Conservation (phyloP, 208 protist genomes). For the Trichomonas vaginalis region DNA sequence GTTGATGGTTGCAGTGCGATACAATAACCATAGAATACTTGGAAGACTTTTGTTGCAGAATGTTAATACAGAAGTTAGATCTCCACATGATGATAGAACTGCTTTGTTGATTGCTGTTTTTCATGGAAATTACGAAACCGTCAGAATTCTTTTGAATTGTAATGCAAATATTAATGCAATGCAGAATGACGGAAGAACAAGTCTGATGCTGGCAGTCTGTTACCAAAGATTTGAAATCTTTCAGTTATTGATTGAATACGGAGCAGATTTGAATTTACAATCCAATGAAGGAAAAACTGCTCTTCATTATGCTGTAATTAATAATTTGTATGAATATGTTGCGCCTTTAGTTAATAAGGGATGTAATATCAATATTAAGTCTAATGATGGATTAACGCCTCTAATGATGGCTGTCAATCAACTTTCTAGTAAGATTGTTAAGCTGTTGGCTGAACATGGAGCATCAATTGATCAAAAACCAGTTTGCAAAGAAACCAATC, state of each 20-base stretch:
- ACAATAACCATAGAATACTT: background rate
- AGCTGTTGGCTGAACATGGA: background rate
- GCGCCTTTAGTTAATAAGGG: background rate
- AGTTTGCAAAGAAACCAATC: background rate
- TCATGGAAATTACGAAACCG: background rate
- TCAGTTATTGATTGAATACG: background rate
- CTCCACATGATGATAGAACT: background rate
- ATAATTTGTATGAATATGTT: background rate
- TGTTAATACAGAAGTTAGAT: background rate
- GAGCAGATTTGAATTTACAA: background rate
- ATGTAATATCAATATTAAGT: background rate
- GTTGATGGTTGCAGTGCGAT: background rate
- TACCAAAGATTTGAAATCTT: background rate
- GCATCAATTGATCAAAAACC: background rate
- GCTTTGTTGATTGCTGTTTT: background rate
- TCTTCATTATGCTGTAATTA: background rate
- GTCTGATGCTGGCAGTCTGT: background rate
- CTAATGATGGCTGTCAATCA: background rate
- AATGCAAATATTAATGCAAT: background rate
- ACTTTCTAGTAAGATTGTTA: background rate
- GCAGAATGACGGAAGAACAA: background rate
- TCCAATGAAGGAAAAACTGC: background rate
- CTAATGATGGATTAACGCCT: background rate
- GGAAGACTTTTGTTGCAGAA: background rate
- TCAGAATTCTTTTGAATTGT: background rate